phyloP scores from a whole-genome alignment of 495 filamentous ascomycete species.

The Mytilinidion resinicola region DNA sequence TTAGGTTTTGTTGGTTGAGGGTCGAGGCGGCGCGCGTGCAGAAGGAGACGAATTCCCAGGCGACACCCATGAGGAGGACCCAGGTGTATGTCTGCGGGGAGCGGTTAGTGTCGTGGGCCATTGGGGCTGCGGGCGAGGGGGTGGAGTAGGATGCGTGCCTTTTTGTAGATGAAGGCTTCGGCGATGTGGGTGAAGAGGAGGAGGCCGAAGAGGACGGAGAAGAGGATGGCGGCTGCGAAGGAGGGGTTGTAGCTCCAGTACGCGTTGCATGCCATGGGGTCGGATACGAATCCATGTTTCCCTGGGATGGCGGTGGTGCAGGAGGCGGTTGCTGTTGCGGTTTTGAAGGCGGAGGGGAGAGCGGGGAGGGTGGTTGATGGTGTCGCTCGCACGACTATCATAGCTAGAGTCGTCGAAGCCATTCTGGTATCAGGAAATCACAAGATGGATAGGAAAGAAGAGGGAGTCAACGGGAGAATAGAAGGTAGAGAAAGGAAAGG shows the following conservation, averaged over 20 bases:
- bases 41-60: conserved; percentile 41
- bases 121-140: no score
- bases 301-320: conserved; percentile 34
- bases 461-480: no score
- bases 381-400: no score
- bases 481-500: no score
- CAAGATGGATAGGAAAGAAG: no score
- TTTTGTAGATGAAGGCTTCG: conserved; percentile 10
- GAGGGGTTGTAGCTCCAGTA: conserved; percentile 40
- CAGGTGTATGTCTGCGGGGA: conserved; percentile 43
- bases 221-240: conserved; percentile 2
- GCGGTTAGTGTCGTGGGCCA: no score
- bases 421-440: no score
- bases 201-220: conserved; percentile 8
- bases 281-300: conserved; percentile 40
- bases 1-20: conserved; percentile 35
- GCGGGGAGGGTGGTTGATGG: no score
- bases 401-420: no score
- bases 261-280: conserved; percentile 36
- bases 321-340: conserved; percentile 23
- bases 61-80: conserved; percentile 45
- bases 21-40: conserved; percentile 32
- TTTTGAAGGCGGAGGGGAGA: neutral
- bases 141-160: neutral
- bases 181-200: conserved; percentile 2